A percentile compares a stretch with the other conserved stretches of the same genome.
phyloP scores from a whole-genome alignment of 1,284 basidiomycete species.

The Malassezia brasiliensis region DNA sequence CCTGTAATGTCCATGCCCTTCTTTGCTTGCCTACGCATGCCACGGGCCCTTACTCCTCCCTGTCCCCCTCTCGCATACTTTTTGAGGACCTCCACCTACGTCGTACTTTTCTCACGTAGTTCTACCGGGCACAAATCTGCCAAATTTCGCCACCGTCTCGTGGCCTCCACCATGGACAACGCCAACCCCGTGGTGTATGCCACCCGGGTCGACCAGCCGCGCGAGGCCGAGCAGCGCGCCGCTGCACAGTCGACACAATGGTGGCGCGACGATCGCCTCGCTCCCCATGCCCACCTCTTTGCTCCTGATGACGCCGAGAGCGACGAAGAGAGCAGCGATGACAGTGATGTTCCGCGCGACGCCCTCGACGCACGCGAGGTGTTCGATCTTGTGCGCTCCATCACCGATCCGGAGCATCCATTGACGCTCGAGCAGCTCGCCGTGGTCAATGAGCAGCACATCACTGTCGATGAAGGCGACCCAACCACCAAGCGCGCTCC shows the following conservation, averaged over 20 bases:
- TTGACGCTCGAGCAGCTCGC: slow-evolving; percentile 88
- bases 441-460: slow-evolving; percentile 82
- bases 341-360: slow-evolving; percentile 12
- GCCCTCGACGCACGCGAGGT: slow-evolving; percentile 40
- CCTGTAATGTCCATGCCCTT: not conserved
- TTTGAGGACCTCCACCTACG: too few relatives aligned
- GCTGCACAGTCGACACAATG: slow-evolving; percentile 30
- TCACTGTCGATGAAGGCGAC: slow-evolving; percentile 56
- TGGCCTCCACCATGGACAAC: slow-evolving; percentile 41
- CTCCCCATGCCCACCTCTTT: slow-evolving; percentile 56
- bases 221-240: slow-evolving; percentile 7
- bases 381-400: slow-evolving; percentile 70
- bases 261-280: slow-evolving; percentile 29
- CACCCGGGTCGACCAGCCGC: slow-evolving; percentile 38
- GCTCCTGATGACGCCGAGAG: slow-evolving; percentile 2
- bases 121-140: not conserved
- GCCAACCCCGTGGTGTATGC: slow-evolving; percentile 49
- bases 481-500: slow-evolving; percentile 42
- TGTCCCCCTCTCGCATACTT: too few relatives aligned
- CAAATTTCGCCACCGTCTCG: too few relatives aligned
- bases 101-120: not conserved
- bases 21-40: too few relatives aligned
- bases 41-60: too few relatives aligned
- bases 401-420: slow-evolving; percentile 93
- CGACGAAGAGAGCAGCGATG: slow-evolving; percentile 49